phyloP scores from a whole-genome alignment of 1,284 basidiomycete species.

The Marasmius tenuissimus region DNA sequence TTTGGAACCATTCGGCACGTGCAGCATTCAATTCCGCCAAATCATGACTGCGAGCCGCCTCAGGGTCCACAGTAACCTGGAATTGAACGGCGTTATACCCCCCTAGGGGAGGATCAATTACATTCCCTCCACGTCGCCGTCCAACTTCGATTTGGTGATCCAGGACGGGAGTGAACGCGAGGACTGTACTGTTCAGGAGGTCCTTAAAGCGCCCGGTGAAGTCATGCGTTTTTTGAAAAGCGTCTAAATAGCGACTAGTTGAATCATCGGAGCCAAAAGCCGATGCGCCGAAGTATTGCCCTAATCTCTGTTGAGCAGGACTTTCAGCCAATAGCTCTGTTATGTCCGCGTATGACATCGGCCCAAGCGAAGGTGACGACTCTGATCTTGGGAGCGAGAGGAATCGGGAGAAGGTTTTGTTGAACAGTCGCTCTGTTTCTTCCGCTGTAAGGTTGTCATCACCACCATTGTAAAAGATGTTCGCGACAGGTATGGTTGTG shows the following conservation, averaged over 20 bases:
- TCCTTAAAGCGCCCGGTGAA: background rate
- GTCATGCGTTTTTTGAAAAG: slow-evolving; percentile 2
- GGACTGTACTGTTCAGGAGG: background rate
- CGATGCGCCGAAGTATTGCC: slow-evolving; percentile 35
- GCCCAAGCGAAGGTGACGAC: slow-evolving; percentile 19
- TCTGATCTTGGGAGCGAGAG: slow-evolving; percentile 32
- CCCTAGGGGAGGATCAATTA: slow-evolving; percentile 15
- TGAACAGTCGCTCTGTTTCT: slow-evolving; percentile 24
- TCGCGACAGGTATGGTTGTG: slow-evolving; percentile 14
- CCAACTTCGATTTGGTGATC: slow-evolving; percentile 12
- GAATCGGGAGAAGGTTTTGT: slow-evolving; percentile 34
- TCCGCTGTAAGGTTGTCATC: background rate
- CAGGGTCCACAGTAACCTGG: background rate
- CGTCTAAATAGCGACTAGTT: slow-evolving; percentile 18
- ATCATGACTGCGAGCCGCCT: background rate
- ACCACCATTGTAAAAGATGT: slow-evolving; percentile 35
- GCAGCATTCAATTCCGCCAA: background rate
- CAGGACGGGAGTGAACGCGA: slow-evolving; percentile 12
- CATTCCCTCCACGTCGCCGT: slow-evolving; percentile 12
- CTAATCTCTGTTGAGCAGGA: slow-evolving; percentile 23
- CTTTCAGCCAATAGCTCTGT: slow-evolving; percentile 29
- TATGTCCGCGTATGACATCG: slow-evolving; percentile 34
- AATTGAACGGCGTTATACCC: slow-evolving; percentile 12
- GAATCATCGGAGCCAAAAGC: slow-evolving; percentile 17
- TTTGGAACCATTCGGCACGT: background rate